These are phyloP conservation scores for Ascochyta lentis DNA, from an alignment of 2,329 filamentous ascomycete genomes.

Conservation along the genomic window DNA sequence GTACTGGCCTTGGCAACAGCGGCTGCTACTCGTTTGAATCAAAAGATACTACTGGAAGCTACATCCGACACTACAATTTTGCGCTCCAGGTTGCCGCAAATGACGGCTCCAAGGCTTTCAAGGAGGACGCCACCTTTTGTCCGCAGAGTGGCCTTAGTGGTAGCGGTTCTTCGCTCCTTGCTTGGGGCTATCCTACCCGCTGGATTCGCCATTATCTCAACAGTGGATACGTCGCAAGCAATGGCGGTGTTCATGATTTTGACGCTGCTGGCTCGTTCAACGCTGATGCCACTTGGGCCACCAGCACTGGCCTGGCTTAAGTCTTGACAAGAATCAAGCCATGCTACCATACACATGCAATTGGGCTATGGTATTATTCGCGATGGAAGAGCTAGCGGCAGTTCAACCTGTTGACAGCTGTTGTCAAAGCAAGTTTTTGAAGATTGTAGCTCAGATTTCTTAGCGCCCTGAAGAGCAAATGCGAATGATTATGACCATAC, in stretches of 20 bases:
- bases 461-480: not conserved
- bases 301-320: conserved; percentile 9
- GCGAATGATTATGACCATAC: no score
- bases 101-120: conserved; percentile 63
- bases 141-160: conserved; percentile 60
- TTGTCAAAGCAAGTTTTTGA: not conserved
- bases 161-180: conserved; percentile 59
- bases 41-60: conserved; percentile 64
- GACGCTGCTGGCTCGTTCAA: conserved; percentile 59
- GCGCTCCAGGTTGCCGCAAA: conserved; percentile 57
- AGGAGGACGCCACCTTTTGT: conserved; percentile 70
- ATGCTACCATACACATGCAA: not conserved
- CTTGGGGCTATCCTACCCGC: conserved; percentile 67
- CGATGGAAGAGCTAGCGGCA: not conserved
- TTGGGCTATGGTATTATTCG: not conserved
- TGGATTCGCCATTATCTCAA: conserved; percentile 63
- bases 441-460: not conserved
- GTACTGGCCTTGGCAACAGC: conserved; percentile 62
- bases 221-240: conserved; percentile 57
- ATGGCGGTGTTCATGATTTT: conserved; percentile 63
- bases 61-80: conserved; percentile 64
- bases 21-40: conserved; percentile 69
- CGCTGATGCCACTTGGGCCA: conserved; percentile 59
- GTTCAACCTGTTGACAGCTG: not conserved
- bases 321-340: not conserved